Percentiles rank a stretch among this genome's conserved stretches.
Evolutionary conservation across 257 asterid genomes (phyloP).

Genomic region (Sherardia arvensis): DNA sequence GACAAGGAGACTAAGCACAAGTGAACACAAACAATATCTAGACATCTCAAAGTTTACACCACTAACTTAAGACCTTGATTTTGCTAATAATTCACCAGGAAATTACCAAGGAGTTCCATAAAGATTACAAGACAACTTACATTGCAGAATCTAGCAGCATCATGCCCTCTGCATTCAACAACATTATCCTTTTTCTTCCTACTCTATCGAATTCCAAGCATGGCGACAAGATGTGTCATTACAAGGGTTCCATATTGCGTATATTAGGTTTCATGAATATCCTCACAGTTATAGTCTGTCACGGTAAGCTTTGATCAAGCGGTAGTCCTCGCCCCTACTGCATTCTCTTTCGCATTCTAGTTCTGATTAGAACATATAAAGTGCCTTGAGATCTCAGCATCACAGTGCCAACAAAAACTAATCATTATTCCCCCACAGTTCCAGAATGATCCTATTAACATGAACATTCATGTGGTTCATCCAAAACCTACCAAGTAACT

Average conservation of each 20-base stretch:
- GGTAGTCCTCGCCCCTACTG: constrained; percentile 96
- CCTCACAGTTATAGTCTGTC: constrained; percentile 62
- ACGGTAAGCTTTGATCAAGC: constrained; percentile 87
- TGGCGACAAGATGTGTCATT: background rate
- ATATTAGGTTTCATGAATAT: background rate
- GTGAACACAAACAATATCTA: no score
- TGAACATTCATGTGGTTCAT: background rate
- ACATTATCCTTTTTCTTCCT: constrained; percentile 54
- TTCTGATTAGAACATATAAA: constrained; percentile 29
- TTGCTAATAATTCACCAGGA: background rate
- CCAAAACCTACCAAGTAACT: no score
- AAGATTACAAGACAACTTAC: constrained; percentile 26
- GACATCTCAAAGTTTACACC: background rate
- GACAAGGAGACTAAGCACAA: no score
- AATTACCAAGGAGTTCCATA: background rate
- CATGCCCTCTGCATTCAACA: constrained; percentile 97
- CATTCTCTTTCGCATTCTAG: constrained; percentile 92
- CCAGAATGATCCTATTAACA: background rate
- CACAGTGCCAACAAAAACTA: background rate
- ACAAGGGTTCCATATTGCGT: background rate
- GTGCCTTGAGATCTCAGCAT: background rate
- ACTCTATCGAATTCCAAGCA: constrained; percentile 28
- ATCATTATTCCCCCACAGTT: background rate
- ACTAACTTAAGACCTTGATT: background rate
- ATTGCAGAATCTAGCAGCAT: constrained; percentile 75